Evolutionary conservation across 148 eudicot genomes (phyloP).

Genomic region (Vaccinium corymbosum): DNA sequence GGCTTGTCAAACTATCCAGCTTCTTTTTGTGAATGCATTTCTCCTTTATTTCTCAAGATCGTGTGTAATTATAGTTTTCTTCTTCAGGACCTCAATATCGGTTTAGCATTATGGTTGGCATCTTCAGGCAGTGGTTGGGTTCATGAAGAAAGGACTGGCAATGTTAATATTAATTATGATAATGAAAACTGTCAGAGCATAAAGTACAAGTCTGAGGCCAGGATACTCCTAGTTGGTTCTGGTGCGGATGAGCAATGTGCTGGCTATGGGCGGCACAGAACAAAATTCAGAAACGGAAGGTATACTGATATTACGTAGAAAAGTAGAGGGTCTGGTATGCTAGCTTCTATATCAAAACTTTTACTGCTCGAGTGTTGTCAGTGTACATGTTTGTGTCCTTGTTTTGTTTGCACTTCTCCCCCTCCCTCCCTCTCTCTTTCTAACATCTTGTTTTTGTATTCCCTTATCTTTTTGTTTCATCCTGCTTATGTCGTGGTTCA

Average conservation of each 20-base stretch:
- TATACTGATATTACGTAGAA: constrained; percentile 14
- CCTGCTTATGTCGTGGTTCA: constrained; percentile 4
- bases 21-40: background rate
- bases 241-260: constrained; percentile 99
- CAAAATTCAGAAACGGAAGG: constrained; percentile 81
- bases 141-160: constrained; percentile 36
- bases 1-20: background rate
- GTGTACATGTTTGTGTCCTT: background rate
- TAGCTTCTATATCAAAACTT: background rate
- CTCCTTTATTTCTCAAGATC: constrained; percentile 2
- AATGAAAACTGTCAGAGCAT: constrained; percentile 28
- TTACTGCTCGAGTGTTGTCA: background rate
- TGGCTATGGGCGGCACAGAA: constrained; percentile 90
- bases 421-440: background rate
- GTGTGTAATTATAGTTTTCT: background rate
- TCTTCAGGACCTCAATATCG: constrained; percentile 89
- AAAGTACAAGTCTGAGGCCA: constrained; percentile 68
- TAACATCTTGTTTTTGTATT: background rate
- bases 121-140: constrained; percentile 86
- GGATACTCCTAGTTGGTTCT: constrained; percentile 86
- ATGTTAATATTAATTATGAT: constrained; percentile 15
- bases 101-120: constrained; percentile 92
- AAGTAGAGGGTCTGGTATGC: background rate
- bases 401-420: background rate
- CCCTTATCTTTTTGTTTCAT: background rate